Conservation (phyloP, 192 early-diverging fungal species). For the Haplosporangium gracile region DNA sequence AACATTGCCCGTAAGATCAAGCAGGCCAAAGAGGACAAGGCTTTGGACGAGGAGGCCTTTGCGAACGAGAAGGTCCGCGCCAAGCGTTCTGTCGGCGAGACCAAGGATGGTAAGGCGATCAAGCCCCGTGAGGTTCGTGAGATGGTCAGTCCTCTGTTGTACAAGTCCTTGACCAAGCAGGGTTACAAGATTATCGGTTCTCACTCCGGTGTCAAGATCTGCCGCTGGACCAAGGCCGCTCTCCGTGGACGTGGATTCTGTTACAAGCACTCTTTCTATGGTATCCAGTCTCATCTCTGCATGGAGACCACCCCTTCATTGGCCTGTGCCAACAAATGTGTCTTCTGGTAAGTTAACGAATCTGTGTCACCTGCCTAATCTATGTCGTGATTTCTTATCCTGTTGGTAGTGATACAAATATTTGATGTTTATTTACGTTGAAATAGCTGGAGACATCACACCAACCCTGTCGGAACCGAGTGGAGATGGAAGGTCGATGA, state of each 20-base stretch:
- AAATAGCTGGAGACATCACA: constrained; percentile 78
- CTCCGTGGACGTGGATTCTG: constrained; percentile 79
- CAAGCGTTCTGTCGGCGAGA: constrained; percentile 60
- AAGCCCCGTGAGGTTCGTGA: constrained; percentile 64
- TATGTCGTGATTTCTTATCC: neutral
- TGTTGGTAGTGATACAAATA: neutral
- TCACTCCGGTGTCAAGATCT: constrained; percentile 82
- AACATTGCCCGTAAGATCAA: constrained; percentile 72
- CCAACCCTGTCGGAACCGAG: constrained; percentile 80
- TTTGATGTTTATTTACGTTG: neutral
- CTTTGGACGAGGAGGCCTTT: constrained; percentile 66
- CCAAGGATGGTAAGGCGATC: constrained; percentile 42
- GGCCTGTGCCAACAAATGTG: constrained; percentile 84
- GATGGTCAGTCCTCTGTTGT: constrained; percentile 80
- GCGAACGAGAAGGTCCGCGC: constrained; percentile 57
- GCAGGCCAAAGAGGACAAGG: constrained; percentile 61
- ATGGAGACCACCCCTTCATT: constrained; percentile 84
- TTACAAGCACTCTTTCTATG: constrained; percentile 85
- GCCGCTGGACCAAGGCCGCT: constrained; percentile 84
- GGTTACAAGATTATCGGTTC: constrained; percentile 81
- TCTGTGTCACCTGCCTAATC: neutral
- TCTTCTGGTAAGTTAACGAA: constrained; percentile 58
- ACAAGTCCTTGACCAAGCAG: constrained; percentile 78
- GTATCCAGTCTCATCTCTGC: constrained; percentile 79
- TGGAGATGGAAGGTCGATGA: constrained; percentile 82